A percentile compares a stretch with the other conserved stretches of the same genome.
Evolutionary conservation across 257 asterid genomes (phyloP).

Genomic region (Lycium ferocissimum): DNA sequence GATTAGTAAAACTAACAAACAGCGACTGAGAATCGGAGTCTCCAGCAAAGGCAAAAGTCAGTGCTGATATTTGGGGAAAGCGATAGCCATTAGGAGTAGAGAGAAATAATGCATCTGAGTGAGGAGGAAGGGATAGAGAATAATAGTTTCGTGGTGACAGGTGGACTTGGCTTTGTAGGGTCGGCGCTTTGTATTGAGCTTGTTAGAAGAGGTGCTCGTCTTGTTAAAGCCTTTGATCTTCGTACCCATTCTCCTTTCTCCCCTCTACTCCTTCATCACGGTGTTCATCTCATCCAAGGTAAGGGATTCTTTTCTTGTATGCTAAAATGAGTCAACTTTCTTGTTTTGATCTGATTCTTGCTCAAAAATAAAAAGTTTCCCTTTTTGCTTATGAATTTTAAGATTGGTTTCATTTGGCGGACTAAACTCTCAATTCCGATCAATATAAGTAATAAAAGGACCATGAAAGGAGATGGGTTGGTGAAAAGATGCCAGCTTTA

Average conservation of each 20-base stretch:
- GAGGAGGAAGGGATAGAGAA: constrained; percentile 95
- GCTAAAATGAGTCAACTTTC: neutral
- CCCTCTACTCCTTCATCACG: constrained; percentile 53
- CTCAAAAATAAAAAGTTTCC: no score
- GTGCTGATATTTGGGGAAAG: neutral
- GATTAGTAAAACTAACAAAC: no score
- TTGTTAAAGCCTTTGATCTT: constrained; percentile 80
- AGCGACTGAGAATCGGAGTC: no score
- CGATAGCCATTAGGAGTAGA: no score
- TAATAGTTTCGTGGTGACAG: constrained; percentile 77
- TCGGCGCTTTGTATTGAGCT: constrained; percentile 92
- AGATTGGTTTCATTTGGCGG: neutral
- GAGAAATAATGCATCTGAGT: constrained; percentile 75
- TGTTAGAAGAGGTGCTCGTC: constrained; percentile 77
- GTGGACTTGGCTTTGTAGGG: constrained; percentile 91
- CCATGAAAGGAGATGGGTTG: neutral
- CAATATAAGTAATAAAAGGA: neutral
- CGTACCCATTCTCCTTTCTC: constrained; percentile 83
- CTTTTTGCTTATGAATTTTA: neutral
- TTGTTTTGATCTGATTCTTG: neutral
- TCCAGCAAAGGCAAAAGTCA: no score
- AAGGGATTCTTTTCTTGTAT: neutral
- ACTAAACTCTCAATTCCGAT: neutral
- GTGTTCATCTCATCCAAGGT: constrained; percentile 76
- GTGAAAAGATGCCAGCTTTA: neutral